phyloP scores from a whole-genome alignment of 441 rosid species.

The Aquilaria agallochum region DNA sequence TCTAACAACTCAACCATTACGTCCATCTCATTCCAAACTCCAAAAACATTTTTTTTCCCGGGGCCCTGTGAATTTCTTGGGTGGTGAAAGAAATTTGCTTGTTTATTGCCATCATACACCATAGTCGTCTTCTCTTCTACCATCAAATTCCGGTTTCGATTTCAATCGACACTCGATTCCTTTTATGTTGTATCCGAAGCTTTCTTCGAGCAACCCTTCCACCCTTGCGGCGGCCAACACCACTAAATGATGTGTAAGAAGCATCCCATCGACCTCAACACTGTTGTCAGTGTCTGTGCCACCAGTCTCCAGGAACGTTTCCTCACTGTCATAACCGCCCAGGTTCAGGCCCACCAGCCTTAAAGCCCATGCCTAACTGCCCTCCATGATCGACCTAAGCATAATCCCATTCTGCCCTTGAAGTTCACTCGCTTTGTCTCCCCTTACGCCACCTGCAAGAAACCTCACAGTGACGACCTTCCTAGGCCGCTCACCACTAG shows the following conservation, averaged over 20 bases:
- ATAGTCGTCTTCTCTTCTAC: too few species aligned
- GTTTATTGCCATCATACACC: too few species aligned
- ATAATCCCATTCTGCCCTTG: conserved; percentile 31
- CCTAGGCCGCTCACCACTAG: conserved; percentile 14
- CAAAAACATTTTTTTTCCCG: too few species aligned
- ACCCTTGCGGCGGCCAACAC: not conserved
- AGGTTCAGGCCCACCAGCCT: conserved; percentile 27
- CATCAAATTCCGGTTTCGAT: too few species aligned
- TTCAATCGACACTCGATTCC: too few species aligned
- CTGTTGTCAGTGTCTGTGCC: conserved; percentile 80
- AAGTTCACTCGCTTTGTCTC: conserved; percentile 81
- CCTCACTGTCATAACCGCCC: conserved; percentile 45
- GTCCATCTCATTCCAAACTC: too few species aligned
- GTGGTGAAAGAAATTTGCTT: too few species aligned
- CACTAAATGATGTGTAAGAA: conserved; percentile 73
- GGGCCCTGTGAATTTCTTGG: too few species aligned
- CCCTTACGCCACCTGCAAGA: conserved; percentile 62
- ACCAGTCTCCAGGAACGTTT: conserved; percentile 88
- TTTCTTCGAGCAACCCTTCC: too few species aligned
- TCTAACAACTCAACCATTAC: too few species aligned
- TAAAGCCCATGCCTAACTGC: conserved; percentile 16
- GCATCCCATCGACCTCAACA: conserved; percentile 58
- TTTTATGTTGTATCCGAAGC: too few species aligned
- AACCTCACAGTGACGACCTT: conserved; percentile 40
- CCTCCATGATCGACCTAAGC: conserved; percentile 22